A percentile compares a stretch with the other conserved stretches of the same genome.
phyloP scores from a whole-genome alignment of 2,329 filamentous ascomycete species.

The Chaetomium globosum region DNA sequence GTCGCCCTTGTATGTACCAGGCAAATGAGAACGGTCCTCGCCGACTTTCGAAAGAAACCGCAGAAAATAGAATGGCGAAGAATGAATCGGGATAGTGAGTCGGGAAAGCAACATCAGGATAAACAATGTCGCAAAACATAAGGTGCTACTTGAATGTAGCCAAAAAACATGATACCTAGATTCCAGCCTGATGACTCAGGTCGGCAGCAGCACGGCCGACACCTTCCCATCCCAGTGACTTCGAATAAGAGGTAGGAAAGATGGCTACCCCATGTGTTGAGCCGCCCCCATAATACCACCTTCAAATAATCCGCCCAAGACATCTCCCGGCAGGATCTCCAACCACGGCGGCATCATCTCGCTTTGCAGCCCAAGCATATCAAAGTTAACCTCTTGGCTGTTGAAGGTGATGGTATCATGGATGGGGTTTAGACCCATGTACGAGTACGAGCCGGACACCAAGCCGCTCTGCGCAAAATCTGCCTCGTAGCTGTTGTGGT shows the following conservation, averaged over 20 bases:
- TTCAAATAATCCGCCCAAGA: constrained; percentile 60
- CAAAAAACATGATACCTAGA: background rate
- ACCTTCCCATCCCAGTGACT: background rate
- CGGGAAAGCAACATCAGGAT: background rate
- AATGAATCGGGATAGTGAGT: background rate
- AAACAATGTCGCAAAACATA: background rate
- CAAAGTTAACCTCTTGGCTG: constrained; percentile 76
- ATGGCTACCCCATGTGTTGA: constrained; percentile 28
- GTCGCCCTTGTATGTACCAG: background rate
- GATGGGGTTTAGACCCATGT: constrained; percentile 41
- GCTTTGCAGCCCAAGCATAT: constrained; percentile 59
- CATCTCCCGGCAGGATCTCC: constrained; percentile 70
- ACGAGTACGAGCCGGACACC: constrained; percentile 37
- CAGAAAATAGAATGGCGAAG: background rate
- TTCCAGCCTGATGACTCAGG: background rate
- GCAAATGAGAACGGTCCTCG: background rate
- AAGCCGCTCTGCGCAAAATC: constrained; percentile 39
- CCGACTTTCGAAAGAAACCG: background rate
- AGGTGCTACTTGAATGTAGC: constrained; percentile 7
- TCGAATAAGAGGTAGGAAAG: background rate
- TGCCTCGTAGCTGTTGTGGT: constrained; percentile 31
- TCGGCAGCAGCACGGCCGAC: background rate
- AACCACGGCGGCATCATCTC: constrained; percentile 73
- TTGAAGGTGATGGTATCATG: constrained; percentile 68
- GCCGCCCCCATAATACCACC: constrained; percentile 26